Percentiles rank a stretch among this genome's conserved stretches.
phyloP scores from a whole-genome alignment of 352 stramenopile species.

The Globisporangium abappressorium region DNA sequence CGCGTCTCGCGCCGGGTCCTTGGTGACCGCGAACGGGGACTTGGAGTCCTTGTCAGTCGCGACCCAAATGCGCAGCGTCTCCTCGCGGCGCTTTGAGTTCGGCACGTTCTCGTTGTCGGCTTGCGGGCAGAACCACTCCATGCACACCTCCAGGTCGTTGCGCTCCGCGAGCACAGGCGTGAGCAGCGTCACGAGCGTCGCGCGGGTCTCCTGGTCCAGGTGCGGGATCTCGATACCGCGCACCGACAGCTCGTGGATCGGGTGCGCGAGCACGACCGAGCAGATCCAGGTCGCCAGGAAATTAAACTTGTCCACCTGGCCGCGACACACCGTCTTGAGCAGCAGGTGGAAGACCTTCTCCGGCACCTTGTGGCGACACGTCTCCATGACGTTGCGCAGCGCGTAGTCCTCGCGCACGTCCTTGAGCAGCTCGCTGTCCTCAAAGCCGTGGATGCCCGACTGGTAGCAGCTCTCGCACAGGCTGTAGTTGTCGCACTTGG shows the following conservation, averaged over 20 bases:
- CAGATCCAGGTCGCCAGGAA: slow-evolving; percentile 87
- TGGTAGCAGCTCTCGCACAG: slow-evolving; percentile 85
- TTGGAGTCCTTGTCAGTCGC: slow-evolving; percentile 85
- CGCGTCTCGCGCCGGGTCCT: slow-evolving; percentile 44
- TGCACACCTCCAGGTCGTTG: slow-evolving; percentile 81
- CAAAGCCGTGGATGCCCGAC: slow-evolving; percentile 78
- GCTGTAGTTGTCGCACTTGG: slow-evolving; percentile 80
- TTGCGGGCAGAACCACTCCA: slow-evolving; percentile 86
- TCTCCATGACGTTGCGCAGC: slow-evolving; percentile 71
- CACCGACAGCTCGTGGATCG: slow-evolving; percentile 63
- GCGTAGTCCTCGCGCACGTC: slow-evolving; percentile 83
- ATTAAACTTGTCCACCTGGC: slow-evolving; percentile 88
- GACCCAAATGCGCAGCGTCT: slow-evolving; percentile 87
- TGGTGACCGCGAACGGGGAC: slow-evolving; percentile 57
- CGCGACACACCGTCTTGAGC: slow-evolving; percentile 80
- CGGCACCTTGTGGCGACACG: slow-evolving; percentile 68
- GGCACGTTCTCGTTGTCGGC: slow-evolving; percentile 58
- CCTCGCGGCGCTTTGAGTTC: slow-evolving; percentile 52
- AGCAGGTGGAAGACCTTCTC: slow-evolving; percentile 82
- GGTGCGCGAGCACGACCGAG: slow-evolving; percentile 65
- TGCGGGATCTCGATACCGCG: slow-evolving; percentile 86
- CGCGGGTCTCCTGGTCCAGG: slow-evolving; percentile 65
- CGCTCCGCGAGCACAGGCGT: slow-evolving; percentile 81
- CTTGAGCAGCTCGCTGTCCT: slow-evolving; percentile 73
- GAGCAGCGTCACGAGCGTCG: slow-evolving; percentile 67